Evolutionary conservation across 495 filamentous ascomycete species (phyloP).

Genomic region (Cetradonia linearis): DNA sequence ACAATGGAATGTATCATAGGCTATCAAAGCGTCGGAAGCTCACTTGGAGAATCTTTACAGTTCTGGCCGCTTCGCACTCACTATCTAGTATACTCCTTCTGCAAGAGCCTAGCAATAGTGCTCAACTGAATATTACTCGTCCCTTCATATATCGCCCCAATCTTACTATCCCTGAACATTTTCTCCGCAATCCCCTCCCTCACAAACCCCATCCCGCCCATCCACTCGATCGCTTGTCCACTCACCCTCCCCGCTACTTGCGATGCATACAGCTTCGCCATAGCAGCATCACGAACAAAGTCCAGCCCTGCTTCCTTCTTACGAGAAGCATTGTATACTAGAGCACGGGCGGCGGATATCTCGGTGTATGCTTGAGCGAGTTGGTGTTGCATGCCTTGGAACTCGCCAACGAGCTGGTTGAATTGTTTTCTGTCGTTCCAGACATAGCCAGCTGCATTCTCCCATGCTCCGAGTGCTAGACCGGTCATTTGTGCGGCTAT

Average conservation of each 20-base stretch:
- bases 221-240: conserved; percentile 89
- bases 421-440: conserved; percentile 99
- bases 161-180: conserved; percentile 96
- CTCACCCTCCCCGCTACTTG: conserved; percentile 88
- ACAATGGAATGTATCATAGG: not conserved
- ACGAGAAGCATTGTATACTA: conserved; percentile 92
- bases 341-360: conserved; percentile 77
- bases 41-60: not conserved
- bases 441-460: conserved; percentile 83
- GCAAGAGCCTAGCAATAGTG: conserved; percentile 87
- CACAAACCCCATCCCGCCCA: conserved; percentile 97
- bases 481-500: conserved; percentile 99
- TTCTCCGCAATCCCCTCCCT: conserved; percentile 96
- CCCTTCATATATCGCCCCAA: conserved; percentile 96
- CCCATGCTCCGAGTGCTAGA: conserved; percentile 86
- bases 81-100: conserved; percentile 73
- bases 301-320: conserved; percentile 97
- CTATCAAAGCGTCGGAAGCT: not conserved
- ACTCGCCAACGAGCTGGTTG: conserved; percentile 80
- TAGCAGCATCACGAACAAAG: conserved; percentile 91
- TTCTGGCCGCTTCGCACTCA: not conserved
- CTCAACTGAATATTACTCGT: conserved; percentile 78
- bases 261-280: conserved; percentile 93
- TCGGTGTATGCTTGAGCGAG: conserved; percentile 93
- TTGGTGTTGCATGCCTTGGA: conserved; percentile 99